Base-by-base conservation (phyloP, 2,329 filamentous ascomycete genomes). In the Coleophoma eucalyptorum region DNA sequence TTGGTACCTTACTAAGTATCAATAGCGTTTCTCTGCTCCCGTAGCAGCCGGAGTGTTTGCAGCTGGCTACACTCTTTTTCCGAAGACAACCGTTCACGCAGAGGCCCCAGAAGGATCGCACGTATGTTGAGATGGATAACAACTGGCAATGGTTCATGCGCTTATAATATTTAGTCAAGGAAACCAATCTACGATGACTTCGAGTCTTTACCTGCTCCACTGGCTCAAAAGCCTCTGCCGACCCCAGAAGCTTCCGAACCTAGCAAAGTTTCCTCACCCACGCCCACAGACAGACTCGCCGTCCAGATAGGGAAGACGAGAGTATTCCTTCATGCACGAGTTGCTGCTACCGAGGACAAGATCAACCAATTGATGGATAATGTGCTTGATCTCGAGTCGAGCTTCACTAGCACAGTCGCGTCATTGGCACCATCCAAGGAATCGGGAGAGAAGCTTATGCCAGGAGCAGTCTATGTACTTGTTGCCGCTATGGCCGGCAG, bases 401-500 rank as follows among this genome's bases (percentile, higher is more conserved):
- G 85, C 66, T 92, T 97, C 75, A 96, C 93, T 62, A 82, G 80
- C 70, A 97, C 94, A 54, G 72, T 99, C 60, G 90, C 92, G 52
- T 91, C 88, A 19, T 81, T 99, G 37, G 94, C 92, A 18, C 94
- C 94, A 31, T 78, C 91, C 35, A 86, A 86, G 63, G 87, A 93
- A 71, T 89, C 84, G 54, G 89, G 89, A 67, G 94, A 99, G 77
- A 84, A 85, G 66, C 80, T 99, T 50, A 85, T 97, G 72, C 94
- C 94, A 33, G 93, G 93, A 21, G 78, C 84, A 53, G 83, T 97
- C 60, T 97, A 97, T 73, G 91, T 97, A 43, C 81, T 97, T 31
- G 92, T 99, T 44, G 87, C 92, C 40, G 86, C 90, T 62, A 97
- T 99, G 92, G 90, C 94, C 34, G 94, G 93, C 61, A 91, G 84